Evolutionary conservation across 2,329 filamentous ascomycete species (phyloP).

Genomic region (Phyllosticta citribraziliensis): DNA sequence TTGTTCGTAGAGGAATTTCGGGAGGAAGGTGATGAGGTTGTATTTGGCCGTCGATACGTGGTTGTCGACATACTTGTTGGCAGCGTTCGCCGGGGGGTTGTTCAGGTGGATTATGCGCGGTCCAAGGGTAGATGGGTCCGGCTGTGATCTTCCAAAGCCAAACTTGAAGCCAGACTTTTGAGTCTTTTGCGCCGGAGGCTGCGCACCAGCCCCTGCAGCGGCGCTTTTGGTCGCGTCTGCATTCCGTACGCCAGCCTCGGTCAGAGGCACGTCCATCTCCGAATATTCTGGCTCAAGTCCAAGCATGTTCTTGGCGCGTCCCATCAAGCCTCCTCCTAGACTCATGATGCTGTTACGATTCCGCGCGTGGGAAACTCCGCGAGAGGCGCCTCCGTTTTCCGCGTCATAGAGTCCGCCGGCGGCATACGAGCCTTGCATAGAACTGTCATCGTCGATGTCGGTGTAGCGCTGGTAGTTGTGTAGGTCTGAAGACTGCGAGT

Average conservation of each 20-base stretch:
- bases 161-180: slow-evolving; percentile 65
- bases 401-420: slow-evolving; percentile 49
- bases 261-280: slow-evolving; percentile 95
- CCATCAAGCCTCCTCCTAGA: slow-evolving; percentile 78
- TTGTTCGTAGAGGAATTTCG: slow-evolving; percentile 95
- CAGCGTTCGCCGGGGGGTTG: slow-evolving; percentile 83
- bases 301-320: slow-evolving; percentile 78
- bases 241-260: slow-evolving; percentile 54
- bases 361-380: slow-evolving; percentile 38
- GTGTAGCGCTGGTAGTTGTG: slow-evolving; percentile 89
- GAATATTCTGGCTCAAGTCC: slow-evolving; percentile 83
- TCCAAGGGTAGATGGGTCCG: slow-evolving; percentile 82
- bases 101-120: slow-evolving; percentile 92
- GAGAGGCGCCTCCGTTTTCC: slow-evolving; percentile 33
- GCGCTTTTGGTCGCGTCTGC: slow-evolving; percentile 18
- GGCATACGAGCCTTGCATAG: slow-evolving; percentile 67
- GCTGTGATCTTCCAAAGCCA: slow-evolving; percentile 73
- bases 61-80: slow-evolving; percentile 89
- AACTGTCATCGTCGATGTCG: slow-evolving; percentile 74
- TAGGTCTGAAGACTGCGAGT: slow-evolving; percentile 70
- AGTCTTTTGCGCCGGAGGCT: slow-evolving; percentile 47
- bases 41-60: slow-evolving; percentile 98
- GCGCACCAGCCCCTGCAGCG: slow-evolving; percentile 35
- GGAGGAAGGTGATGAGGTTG: slow-evolving; percentile 83
- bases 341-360: slow-evolving; percentile 84